Evolutionary conservation across 768 basidiomycete species (phyloP), one percentile per base, ranked within the genome.

Genomic region (Piloderma croceum): DNA sequence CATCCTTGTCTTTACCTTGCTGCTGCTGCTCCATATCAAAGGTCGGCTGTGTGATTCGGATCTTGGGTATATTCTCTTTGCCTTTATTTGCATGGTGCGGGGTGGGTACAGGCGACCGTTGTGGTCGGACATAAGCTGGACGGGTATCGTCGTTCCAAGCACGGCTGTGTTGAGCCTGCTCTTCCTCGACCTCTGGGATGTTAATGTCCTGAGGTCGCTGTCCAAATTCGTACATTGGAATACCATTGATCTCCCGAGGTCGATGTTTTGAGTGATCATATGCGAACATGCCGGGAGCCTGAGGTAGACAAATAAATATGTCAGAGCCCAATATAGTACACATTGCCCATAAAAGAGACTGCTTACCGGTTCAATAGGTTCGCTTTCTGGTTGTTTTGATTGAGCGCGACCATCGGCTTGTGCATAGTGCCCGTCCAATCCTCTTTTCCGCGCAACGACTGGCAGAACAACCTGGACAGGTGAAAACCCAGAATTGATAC

Each of bases 281-380:
- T 4, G 81, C 86, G 58, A 90, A 90, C 32, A 85, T 89, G 15
- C 87, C 87, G 7, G 88, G 84, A 13, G 85, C 83, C 86, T 87
- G 41, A 43, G 20, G 32, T 20, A 38, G 34, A 34, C 5, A 34
- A 43, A 42, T 15, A 39, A 17, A 12, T 11, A 27, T 36, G 42
- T 40, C 50, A 41, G 39, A 15, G 29, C 25, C n/a, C 36, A 24
- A 15, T 24, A 48, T 21, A 33, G 39, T 39, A 41, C 25, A 27
- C 22, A n/a, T 20, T 38, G 39, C 37, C 22, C 23, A 33, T 31
- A 38, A 39, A 29, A 9, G 34, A 34, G 39, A 40, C 24, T 34
- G 68, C 79, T 49, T 58, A 86, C 84, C 25, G 83, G 84, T 53
- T 70, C 79, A 42, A 77, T 54, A 0, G 62, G 47, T 3, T 54